Evolutionary conservation across 306 rosid species (phyloP).

Genomic region (Citrullus amarus): DNA sequence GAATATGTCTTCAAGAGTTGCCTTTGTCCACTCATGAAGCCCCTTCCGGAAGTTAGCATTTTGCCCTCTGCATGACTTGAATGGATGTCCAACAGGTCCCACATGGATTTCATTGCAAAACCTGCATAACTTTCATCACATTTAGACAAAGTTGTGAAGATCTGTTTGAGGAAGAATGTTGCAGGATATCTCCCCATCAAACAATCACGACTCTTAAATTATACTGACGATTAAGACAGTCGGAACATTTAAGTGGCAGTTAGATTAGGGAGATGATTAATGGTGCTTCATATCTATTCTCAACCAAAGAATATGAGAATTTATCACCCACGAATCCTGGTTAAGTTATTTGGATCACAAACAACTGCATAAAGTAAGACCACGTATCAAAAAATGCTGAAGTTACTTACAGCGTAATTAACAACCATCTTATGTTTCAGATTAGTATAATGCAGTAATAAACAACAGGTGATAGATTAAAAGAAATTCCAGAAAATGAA

Average conservation of each 20-base stretch:
- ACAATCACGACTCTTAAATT: neutral
- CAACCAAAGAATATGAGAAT: neutral
- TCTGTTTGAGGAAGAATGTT: neutral
- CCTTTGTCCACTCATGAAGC: slow-evolving; percentile 66
- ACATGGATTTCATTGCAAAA: slow-evolving; percentile 88
- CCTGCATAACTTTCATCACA: slow-evolving; percentile 32
- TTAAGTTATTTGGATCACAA: neutral
- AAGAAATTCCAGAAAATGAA: neutral
- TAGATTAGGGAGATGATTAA: neutral
- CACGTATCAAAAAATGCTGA: neutral
- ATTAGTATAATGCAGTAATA: neutral
- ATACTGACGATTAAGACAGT: neutral
- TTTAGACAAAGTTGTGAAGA: neutral
- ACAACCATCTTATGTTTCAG: neutral
- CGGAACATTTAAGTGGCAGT: neutral
- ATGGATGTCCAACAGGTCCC: slow-evolving; percentile 91
- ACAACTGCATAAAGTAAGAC: neutral
- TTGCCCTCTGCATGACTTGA: slow-evolving; percentile 72
- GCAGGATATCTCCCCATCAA: neutral
- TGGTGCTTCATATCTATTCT: neutral
- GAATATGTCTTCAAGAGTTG: slow-evolving; percentile 64
- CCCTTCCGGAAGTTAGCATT: slow-evolving; percentile 50
- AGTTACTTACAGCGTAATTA: neutral
- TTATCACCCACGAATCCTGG: neutral
- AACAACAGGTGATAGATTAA: neutral